Evolutionary conservation across 768 basidiomycete species (phyloP), one percentile per base, ranked within the genome.

Genomic region (Russula griseocarnosa): DNA sequence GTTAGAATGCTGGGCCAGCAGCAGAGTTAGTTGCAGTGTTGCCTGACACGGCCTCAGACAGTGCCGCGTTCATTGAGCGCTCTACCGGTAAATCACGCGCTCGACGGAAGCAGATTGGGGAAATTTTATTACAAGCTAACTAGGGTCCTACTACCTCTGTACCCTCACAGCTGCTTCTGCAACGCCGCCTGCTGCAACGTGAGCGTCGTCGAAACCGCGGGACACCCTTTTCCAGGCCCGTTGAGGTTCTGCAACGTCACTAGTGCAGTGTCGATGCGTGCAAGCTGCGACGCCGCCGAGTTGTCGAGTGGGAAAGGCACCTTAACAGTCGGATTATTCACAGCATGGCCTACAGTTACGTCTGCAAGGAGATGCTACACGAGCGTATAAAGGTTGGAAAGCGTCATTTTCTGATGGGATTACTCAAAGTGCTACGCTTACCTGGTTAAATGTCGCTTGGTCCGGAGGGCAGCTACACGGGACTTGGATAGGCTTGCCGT

Each of bases 171-270:
- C 16, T 58, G 61, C 38, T 62, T 60, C 32, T 50, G 44, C 40
- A 63, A 56, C 18, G 54, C 61, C 14, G 66, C 59, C 52, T 65
- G 66, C 42, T 66, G 84, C 8, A 30, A 44, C 2, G 62, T 46
- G 80, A 61, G 56, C 7, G 84, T 87, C 0, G 88, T 86, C 10
- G 86, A 79, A 1, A 81, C 81, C 16, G 82, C 81, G 6, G 88
- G 87, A 71, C 86, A 90, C 16, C 87, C 89, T 6, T 78, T 73
- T 44, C 88, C 89, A 0, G 85, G 78, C 1, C 87, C 88, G 55
- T 79, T 76, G 47, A 90, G 72, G 72, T 90, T 91, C 75, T 91
- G 89, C n/a, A 90, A 75, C 7, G 88, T 86, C 42, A 87, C 80
- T 13, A 84, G 70, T 6, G 83, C 79, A 30, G 87, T 79, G 53